Base-by-base conservation (phyloP, 2,329 filamentous ascomycete genomes). In the Penicillium brevicompactum region DNA sequence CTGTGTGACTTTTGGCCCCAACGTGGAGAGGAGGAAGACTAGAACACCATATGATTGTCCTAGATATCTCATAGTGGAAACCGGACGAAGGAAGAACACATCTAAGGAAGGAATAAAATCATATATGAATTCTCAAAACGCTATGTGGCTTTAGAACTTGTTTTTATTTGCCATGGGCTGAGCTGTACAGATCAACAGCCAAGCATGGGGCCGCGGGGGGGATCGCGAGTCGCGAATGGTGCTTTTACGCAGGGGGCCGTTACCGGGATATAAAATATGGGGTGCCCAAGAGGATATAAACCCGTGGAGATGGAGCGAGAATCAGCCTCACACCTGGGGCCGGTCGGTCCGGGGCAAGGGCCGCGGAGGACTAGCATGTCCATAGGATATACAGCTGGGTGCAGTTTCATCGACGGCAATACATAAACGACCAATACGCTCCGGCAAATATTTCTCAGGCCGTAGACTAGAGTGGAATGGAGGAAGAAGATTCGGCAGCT, bases 1-100 rank as follows among this genome's bases (percentile, higher is more conserved):
- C 46, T 60, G 53, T n/a, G 55, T 63, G 53, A 59, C 44, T 59
- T 64, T 62, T 32, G 58, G 54, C 32, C 59, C 64, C 21, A 70
- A 58, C 14, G 69, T 46, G 30, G 53, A 53, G 9, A 49, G 38
- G 7, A 63, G 42, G 8, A 27, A 27, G 24, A 53, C 18, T 6
- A 30, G 9, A 16, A 40, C 8, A 30, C 21, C 46, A 13, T 34
- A 48, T 41, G 34, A 8, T 30, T 10, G 24, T 31, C n/a, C 11
- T 13, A 11, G 34, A 13, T 31, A 48, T 41, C 14, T 48, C 46
- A 48, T 48, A 8, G 21, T 46, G n/a, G 11, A 18, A 32, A 22
- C 5, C 11, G 7, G 21, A 31, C 13, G 22, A 44, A n/a, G 14
- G 13, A 32, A 32, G 13, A 2, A 14, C 5, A 32, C 30, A 46